Base-by-base conservation (phyloP, 495 filamentous ascomycete species). In the Daldinia childiae region DNA sequence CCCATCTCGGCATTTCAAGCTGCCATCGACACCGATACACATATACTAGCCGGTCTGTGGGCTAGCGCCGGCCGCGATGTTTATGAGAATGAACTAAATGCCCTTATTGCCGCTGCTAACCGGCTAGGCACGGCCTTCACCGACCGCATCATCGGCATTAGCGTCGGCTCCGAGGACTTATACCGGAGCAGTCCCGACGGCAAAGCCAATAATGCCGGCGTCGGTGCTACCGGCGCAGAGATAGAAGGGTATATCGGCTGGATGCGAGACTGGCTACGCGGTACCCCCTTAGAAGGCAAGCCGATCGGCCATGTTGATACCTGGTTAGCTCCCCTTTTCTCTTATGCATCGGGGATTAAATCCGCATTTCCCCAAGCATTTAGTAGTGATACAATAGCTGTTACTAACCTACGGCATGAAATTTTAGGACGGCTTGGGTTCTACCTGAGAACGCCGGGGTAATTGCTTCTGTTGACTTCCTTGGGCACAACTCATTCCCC, bases 291-390 rank as follows among this genome's bases (percentile, higher is more conserved):
- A 55, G 83, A 81, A 58, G 76, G 78, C 48, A 83, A 82, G 58
- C 79, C 87, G 6, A 82, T 95, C 71, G 92, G 91, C 32, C 91
- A 93, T 78, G 92, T 93, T 77, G 92, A 95, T 80, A 94, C 92
- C 70, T 94, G 92, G 91, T 76, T 7, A 61, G 74, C 59, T 19
- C 3, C 52, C 52, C 52, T 12, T 39, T 58, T 52, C 4, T 48
- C 8, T 1, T 1, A 32, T 32, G 30, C 30, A 32, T 32, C 30
- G 30, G 1, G 30, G 6, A 32, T 32, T 8, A 32, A 32, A 1
- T 8, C 8, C 30, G 8, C 30, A 11, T 45, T 19, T 8, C 41
- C 15, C 24, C 15, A 29, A 19, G 30, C 11, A 6, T 21, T 36
- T 32, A 30, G 30, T 9, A 32, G 30, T 32, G 7, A 32, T 7